Conservation (phyloP, 441 rosid genomes). For the Sinapis alba region DNA sequence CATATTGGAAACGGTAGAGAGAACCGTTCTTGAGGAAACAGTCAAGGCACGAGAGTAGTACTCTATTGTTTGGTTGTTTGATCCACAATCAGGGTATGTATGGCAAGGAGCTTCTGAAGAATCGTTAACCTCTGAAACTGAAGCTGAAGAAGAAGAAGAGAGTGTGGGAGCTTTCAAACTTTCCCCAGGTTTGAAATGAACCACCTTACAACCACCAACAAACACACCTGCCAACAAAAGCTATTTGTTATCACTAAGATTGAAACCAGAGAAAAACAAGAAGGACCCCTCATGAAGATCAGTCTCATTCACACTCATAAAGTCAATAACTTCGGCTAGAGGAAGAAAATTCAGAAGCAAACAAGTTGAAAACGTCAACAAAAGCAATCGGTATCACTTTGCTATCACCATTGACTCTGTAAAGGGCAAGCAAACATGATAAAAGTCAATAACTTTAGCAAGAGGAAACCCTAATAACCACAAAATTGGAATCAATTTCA, state of each 20-base stretch:
- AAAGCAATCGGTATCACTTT: slow-evolving; percentile 1
- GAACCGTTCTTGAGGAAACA: slow-evolving; percentile 86
- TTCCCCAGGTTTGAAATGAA: slow-evolving; percentile 79
- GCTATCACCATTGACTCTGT: slow-evolving; percentile 2
- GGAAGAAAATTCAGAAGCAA: neutral
- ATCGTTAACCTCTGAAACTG: slow-evolving; percentile 33
- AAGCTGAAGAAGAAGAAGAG: slow-evolving; percentile 32
- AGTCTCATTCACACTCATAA: neutral
- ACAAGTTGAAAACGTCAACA: neutral
- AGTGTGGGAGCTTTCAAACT: slow-evolving; percentile 29
- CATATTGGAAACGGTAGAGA: slow-evolving; percentile 79
- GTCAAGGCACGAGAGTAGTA: slow-evolving; percentile 84
- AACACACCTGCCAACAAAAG: slow-evolving; percentile 60
- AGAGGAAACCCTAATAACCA: neutral
- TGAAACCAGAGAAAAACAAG: neutral
- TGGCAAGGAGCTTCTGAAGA: slow-evolving; percentile 52
- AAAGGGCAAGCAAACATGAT: slow-evolving; percentile 15
- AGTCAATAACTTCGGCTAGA: neutral
- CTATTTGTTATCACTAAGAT: neutral
- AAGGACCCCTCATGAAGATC: neutral
- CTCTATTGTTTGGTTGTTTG: slow-evolving; percentile 79
- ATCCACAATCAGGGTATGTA: slow-evolving; percentile 89
- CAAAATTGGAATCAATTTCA: neutral
- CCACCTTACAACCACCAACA: slow-evolving; percentile 97
- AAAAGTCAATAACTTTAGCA: neutral